Evolutionary conservation across 768 basidiomycete genomes (phyloP).

Genomic region (Rhizopogon sp.): DNA sequence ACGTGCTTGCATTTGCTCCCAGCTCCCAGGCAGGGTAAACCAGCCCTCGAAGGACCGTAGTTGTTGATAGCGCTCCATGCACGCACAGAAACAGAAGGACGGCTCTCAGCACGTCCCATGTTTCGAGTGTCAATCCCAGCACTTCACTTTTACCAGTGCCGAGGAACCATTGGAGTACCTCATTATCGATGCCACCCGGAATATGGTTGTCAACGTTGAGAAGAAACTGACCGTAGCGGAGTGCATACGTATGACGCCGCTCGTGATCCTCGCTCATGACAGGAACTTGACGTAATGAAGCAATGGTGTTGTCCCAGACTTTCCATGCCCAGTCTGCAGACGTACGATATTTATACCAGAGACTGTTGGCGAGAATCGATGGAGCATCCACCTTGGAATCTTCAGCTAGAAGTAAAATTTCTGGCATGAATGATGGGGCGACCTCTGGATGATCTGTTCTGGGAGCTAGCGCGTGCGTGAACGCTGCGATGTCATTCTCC

Average conservation of each 20-base stretch:
- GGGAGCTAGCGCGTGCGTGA: conserved; percentile 46
- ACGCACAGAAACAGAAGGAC: conserved; percentile 62
- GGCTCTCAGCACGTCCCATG: conserved; percentile 62
- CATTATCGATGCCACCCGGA: conserved; percentile 65
- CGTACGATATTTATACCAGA: conserved; percentile 81
- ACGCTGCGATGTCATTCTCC: conserved; percentile 52
- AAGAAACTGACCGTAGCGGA: conserved; percentile 68
- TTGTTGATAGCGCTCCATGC: conserved; percentile 64
- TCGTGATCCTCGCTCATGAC: conserved; percentile 43
- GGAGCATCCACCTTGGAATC: conserved; percentile 58
- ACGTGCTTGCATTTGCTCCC: conserved; percentile 36
- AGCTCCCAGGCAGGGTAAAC: conserved; percentile 77
- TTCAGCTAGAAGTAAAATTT: conserved; percentile 62
- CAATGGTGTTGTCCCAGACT: conserved; percentile 80
- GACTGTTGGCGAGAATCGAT: conserved; percentile 63
- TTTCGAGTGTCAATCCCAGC: conserved; percentile 49
- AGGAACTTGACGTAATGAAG: conserved; percentile 67
- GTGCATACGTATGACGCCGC: conserved; percentile 46
- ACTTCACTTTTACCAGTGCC: conserved; percentile 66
- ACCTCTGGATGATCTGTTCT: conserved; percentile 26
- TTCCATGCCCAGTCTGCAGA: conserved; percentile 75
- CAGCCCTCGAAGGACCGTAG: conserved; percentile 67
- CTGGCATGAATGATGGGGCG: conserved; percentile 42
- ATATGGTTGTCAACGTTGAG: conserved; percentile 73
- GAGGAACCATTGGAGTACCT: conserved; percentile 67